These are phyloP conservation scores for Boletus pseudopeckii DNA, from an alignment of 768 basidiomycete species.

Conservation along the genomic window DNA sequence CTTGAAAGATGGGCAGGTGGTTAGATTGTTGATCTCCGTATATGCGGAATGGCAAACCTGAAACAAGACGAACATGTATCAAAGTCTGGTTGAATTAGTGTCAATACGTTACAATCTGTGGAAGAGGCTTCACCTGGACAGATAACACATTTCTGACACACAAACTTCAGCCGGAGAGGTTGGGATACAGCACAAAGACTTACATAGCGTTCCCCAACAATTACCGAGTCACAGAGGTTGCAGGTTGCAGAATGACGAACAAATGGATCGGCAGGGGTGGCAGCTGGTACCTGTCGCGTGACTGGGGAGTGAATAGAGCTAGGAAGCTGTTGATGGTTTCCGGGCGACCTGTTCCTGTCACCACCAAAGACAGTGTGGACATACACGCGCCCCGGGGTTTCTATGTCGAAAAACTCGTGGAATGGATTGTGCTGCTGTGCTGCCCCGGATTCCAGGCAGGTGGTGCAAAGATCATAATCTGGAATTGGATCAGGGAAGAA, in stretches of 20 bases:
- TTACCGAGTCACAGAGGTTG: conserved; percentile 71
- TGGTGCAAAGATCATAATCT: conserved; percentile 74
- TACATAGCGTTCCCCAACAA: conserved; percentile 72
- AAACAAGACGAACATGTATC: conserved; percentile 75
- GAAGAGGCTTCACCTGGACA: conserved; percentile 49
- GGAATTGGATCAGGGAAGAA: not conserved
- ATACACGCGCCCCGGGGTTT: conserved; percentile 59
- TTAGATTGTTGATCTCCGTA: not conserved
- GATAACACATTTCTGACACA: conserved; percentile 62
- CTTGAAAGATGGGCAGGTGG: conserved; percentile 29
- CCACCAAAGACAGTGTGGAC: conserved; percentile 54
- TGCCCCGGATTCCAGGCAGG: conserved; percentile 48
- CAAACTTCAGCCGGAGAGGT: conserved; percentile 1
- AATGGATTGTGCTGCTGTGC: conserved; percentile 54
- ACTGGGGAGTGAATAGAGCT: not conserved
- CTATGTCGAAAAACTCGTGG: conserved; percentile 72
- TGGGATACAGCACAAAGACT: conserved; percentile 25
- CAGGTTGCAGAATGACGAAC: conserved; percentile 66
- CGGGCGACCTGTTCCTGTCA: conserved; percentile 31
- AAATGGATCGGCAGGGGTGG: conserved; percentile 9
- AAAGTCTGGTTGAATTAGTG: conserved; percentile 47
- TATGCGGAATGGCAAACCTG: conserved; percentile 35
- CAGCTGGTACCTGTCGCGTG: not conserved
- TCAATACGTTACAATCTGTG: not conserved
- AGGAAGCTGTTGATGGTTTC: conserved; percentile 3